Evolutionary conservation across 2,329 filamentous ascomycete species (phyloP).

Genomic region (Talaromyces sp.): DNA sequence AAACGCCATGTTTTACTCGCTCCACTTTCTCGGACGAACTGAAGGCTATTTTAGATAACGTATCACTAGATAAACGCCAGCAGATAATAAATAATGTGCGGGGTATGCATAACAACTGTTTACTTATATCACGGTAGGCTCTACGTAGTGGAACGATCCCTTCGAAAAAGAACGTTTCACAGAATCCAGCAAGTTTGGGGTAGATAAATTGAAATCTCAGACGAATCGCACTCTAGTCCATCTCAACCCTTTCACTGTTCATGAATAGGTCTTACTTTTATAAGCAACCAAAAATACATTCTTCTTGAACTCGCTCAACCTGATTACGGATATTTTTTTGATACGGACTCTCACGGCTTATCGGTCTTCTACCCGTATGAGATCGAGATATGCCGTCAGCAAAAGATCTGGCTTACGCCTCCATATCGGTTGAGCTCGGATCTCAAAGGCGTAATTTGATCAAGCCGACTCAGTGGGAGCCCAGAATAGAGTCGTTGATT

Average conservation of each 20-base stretch:
- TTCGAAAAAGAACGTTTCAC: neutral
- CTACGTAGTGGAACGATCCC: too few species aligned
- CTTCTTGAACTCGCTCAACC: neutral
- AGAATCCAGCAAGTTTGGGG: neutral
- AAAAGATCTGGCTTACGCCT: neutral
- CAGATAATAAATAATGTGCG: neutral
- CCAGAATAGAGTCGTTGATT: neutral
- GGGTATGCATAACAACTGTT: neutral
- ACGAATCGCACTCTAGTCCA: neutral
- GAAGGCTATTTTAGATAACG: neutral
- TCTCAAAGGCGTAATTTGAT: neutral
- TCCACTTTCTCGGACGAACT: neutral
- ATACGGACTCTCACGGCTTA: neutral
- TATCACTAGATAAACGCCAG: neutral
- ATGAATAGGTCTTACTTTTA: neutral
- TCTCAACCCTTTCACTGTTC: neutral
- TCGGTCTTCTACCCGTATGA: neutral
- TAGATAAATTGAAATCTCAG: neutral
- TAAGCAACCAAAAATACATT: neutral
- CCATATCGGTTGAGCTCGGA: neutral
- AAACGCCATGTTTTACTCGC: neutral
- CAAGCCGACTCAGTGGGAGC: neutral
- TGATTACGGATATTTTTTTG: neutral
- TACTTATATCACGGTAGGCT: neutral
- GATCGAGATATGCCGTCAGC: neutral